These are phyloP conservation scores for Annulohypoxylon maeteangense DNA, from an alignment of 495 filamentous ascomycete species.

Conservation along the genomic window DNA sequence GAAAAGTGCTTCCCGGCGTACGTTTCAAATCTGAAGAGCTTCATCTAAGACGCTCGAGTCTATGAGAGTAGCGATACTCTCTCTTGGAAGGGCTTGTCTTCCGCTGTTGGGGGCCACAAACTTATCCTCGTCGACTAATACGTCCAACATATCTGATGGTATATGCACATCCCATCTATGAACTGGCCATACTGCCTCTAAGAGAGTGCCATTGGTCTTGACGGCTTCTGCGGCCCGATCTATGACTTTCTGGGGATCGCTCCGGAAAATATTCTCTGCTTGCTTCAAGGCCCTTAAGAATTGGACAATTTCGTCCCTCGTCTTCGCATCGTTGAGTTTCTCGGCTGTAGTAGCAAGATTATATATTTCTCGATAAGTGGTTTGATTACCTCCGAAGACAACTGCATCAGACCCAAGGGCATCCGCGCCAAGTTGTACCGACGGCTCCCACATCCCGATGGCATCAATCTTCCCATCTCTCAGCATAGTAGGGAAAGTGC, in stretches of 20 bases:
- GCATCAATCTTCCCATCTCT: constrained; percentile 50
- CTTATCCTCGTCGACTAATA: constrained; percentile 53
- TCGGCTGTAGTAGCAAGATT: constrained; percentile 54
- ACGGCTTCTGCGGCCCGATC: constrained; percentile 45
- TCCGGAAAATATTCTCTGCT: constrained; percentile 49
- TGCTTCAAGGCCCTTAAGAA: constrained; percentile 54
- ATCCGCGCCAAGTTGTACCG: constrained; percentile 52
- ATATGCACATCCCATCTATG: constrained; percentile 53
- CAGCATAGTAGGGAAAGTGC: constrained; percentile 54
- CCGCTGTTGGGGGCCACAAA: constrained; percentile 49
- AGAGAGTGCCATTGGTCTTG: constrained; percentile 45
- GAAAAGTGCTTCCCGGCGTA: neutral
- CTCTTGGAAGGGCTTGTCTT: constrained; percentile 42
- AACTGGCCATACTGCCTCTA: constrained; percentile 54
- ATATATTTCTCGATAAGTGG: constrained; percentile 58
- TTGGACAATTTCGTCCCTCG: constrained; percentile 52
- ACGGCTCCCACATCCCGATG: constrained; percentile 59
- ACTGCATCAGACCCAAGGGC: constrained; percentile 45
- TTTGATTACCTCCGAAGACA: constrained; percentile 51
- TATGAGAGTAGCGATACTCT: constrained; percentile 49
- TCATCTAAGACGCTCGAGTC: constrained; percentile 42
- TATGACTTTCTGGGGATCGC: constrained; percentile 50
- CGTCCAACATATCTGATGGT: constrained; percentile 50
- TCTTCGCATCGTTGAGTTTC: constrained; percentile 48
- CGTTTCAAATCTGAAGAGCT: neutral